Percentiles rank a stretch among this genome's conserved stretches.
These are phyloP conservation scores for Byssothecium circinans DNA, from an alignment of 2,329 filamentous ascomycete species.

Conservation along the genomic window DNA sequence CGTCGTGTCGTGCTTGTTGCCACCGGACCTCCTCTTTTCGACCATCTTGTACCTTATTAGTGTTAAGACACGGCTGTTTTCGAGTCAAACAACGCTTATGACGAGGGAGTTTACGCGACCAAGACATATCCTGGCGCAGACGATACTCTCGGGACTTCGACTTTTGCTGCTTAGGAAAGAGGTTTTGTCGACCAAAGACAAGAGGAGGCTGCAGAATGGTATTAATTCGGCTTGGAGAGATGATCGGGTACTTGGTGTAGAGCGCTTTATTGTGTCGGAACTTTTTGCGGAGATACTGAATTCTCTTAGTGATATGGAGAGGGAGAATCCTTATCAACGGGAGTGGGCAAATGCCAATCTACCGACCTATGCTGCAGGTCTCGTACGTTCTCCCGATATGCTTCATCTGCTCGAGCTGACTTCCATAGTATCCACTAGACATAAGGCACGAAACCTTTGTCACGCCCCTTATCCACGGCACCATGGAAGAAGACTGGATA, in stretches of 20 bases:
- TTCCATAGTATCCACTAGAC: slow-evolving; percentile 37
- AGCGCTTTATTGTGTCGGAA: slow-evolving; percentile 36
- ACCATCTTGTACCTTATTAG: slow-evolving; percentile 41
- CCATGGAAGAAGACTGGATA: slow-evolving; percentile 33
- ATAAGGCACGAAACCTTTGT: slow-evolving; percentile 31
- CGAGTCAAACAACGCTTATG: slow-evolving; percentile 27
- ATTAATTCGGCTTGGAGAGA: slow-evolving; percentile 40
- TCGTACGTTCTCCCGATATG: slow-evolving; percentile 22
- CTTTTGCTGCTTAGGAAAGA: slow-evolving; percentile 38
- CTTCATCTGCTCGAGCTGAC: slow-evolving; percentile 9
- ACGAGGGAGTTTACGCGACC: slow-evolving; percentile 25
- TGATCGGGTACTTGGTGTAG: slow-evolving; percentile 33
- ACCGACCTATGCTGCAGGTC: slow-evolving; percentile 32
- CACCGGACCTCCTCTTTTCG: slow-evolving; percentile 36
- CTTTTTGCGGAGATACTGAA: slow-evolving; percentile 34
- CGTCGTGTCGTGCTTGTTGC: slow-evolving; percentile 33
- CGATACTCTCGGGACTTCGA: slow-evolving; percentile 39
- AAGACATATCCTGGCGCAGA: slow-evolving; percentile 23
- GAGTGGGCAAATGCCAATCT: slow-evolving; percentile 27
- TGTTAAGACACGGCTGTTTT: slow-evolving; percentile 35
- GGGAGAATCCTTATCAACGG: slow-evolving; percentile 18
- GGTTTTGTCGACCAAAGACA: slow-evolving; percentile 24
- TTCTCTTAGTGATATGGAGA: slow-evolving; percentile 18
- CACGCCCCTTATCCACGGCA: slow-evolving; percentile 23
- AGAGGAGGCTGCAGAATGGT: slow-evolving; percentile 31